Base-by-base conservation (phyloP, 371 early-diverging fungal species). In the Mucor piriformis region DNA sequence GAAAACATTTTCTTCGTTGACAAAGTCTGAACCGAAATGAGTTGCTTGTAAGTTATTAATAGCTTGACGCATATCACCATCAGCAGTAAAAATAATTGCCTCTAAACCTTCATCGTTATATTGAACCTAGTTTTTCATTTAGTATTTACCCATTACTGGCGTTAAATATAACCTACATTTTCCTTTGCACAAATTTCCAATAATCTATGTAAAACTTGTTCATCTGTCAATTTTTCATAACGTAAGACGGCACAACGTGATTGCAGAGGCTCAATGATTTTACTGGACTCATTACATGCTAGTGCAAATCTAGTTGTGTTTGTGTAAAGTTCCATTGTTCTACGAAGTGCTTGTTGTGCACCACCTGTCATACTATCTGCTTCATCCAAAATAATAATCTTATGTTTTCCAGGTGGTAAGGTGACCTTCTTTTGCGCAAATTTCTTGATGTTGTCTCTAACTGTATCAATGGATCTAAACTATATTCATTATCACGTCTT, bases 251-350 rank as follows among this genome's bases (percentile, higher is more conserved):
- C 97, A 74, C 99, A 98, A 58, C 99, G 89, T 50, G 93, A 92
- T 75, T 99, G 99, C 61, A 99, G 99, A 21, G 99, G 99, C 67
- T 99, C 99, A 66, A 99, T 97, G 63, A 99, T 96, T 75, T 99
- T 99, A 69, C 84, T 85, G 49, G 97, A 92, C 69, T 92, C 82
- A 73, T 99, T 99, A 82, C 99, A 99, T 3, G 99, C 99, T 32
- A 99, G 81, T 3, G 96, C 99, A 80, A 99, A 99, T 49, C 98
- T 90, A 6, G 98, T 98, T 0, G 96, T 95, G 38, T 81, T 83
- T 20, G 95, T 92, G 73, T 94, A 95, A 27, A 95, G 91, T 77
- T 99, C 99, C 96, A 98, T 96, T 0, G 95, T 95, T 42, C 98
- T 87, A 52, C 99, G 88, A 66, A 99, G 87, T 6, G 99, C 98